Evolutionary conservation across 2,329 filamentous ascomycete genomes (phyloP).

Genomic region (Neonectria hederae): DNA sequence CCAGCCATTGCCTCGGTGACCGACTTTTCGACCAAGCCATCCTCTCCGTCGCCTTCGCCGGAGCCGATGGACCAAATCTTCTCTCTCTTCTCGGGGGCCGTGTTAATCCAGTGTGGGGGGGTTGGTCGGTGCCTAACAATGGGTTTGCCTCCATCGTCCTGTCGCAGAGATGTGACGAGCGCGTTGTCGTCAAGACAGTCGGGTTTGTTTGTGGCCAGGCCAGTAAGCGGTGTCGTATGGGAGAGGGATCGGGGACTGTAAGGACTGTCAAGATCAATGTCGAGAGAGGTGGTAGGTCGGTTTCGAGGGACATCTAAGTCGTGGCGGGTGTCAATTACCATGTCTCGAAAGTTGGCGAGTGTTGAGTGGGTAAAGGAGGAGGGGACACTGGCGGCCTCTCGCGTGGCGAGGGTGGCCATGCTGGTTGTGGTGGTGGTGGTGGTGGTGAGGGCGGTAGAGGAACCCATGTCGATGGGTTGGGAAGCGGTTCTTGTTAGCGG

Average conservation of each 20-base stretch:
- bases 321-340: slow-evolving; percentile 49
- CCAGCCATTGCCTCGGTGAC: slow-evolving; percentile 69
- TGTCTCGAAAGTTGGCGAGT: slow-evolving; percentile 48
- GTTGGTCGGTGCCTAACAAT: slow-evolving; percentile 40
- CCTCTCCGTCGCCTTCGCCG: slow-evolving; percentile 57
- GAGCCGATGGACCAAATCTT: slow-evolving; percentile 73
- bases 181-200: slow-evolving; percentile 28
- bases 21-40: slow-evolving; percentile 72
- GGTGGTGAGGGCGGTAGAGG: slow-evolving; percentile 46
- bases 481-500: slow-evolving; percentile 50
- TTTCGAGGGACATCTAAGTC: slow-evolving; percentile 44
- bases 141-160: slow-evolving; percentile 30
- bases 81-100: slow-evolving; percentile 66
- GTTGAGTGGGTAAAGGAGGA: slow-evolving; percentile 46
- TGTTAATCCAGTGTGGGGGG: slow-evolving; percentile 56
- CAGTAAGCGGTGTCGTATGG: slow-evolving; percentile 43
- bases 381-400: slow-evolving; percentile 45
- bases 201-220: slow-evolving; percentile 34
- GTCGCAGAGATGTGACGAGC: slow-evolving; percentile 19
- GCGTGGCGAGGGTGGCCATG: slow-evolving; percentile 41
- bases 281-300: slow-evolving; percentile 47
- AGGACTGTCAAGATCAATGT: slow-evolving; percentile 43
- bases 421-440: slow-evolving; percentile 47
- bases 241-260: slow-evolving; percentile 39
- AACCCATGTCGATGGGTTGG: slow-evolving; percentile 45